A percentile compares a stretch with the other conserved stretches of the same genome.
These are phyloP conservation scores for barley (Hordeum vulgare) DNA, from an alignment of 176 grass and related monocot genomes.

Conservation along the genomic window DNA sequence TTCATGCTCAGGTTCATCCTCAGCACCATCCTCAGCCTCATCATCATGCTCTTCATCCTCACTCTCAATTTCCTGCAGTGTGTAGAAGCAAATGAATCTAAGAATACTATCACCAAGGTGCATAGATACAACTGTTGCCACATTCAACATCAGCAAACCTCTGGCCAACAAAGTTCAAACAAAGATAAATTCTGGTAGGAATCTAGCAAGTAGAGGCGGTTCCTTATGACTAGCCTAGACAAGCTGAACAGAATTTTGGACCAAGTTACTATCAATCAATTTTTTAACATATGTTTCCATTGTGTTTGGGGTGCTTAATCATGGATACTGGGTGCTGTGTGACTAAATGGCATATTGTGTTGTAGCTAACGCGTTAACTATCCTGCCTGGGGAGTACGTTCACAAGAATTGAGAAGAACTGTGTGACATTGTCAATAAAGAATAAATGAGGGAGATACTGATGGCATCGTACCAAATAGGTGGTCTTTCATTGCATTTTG, in stretches of 20 bases:
- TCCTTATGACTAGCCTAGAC: neutral
- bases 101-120: conserved; percentile 6
- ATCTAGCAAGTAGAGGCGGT: neutral
- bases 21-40: conserved; percentile 70
- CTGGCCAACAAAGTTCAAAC: neutral
- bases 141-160: neutral
- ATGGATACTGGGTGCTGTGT: neutral
- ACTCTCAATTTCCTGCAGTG: conserved; percentile 79
- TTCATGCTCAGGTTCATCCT: conserved; percentile 60
- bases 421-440: neutral
- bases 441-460: neutral
- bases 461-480: neutral
- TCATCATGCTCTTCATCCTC: conserved; percentile 81
- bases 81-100: conserved; percentile 9
- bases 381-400: neutral
- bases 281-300: neutral
- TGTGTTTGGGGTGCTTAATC: neutral
- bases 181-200: conserved; percentile 5
- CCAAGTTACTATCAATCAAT: neutral
- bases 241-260: neutral
- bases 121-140: neutral
- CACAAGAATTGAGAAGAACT: neutral
- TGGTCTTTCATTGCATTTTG: neutral
- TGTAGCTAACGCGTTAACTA: no score
- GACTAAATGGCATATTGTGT: no score